Conservation (phyloP, 2,329 filamentous ascomycete species). For the Alternaria hordeiaustralica region DNA sequence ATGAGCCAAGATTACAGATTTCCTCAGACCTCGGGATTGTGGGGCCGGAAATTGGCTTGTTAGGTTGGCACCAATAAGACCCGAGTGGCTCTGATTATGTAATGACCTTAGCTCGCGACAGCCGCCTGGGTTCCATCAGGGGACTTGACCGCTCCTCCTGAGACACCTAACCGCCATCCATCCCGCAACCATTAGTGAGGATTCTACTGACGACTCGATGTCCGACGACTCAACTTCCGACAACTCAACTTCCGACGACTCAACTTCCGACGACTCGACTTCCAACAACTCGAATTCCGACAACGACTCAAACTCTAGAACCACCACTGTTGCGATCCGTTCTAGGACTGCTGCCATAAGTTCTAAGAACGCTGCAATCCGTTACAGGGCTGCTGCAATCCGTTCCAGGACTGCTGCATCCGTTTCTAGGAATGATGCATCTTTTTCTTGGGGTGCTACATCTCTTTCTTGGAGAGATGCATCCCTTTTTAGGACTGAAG, state of each 20-base stretch:
- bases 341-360: background rate
- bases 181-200: background rate
- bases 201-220: background rate
- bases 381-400: background rate
- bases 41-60: background rate
- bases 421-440: background rate
- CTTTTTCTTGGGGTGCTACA: background rate
- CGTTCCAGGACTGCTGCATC: background rate
- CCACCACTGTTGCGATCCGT: background rate
- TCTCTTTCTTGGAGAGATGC: background rate
- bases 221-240: background rate
- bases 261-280: background rate
- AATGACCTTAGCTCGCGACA: background rate
- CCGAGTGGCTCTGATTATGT: background rate
- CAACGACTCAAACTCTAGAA: background rate
- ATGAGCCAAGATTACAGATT: background rate
- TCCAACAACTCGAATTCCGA: background rate
- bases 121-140: background rate
- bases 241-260: background rate
- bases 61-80: background rate
- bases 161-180: background rate
- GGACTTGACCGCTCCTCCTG: background rate
- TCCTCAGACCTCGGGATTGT: background rate
- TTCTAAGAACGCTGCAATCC: background rate
- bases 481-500: background rate